These are phyloP conservation scores for Helianthus annuus DNA, from an alignment of 129 eudicot species.

Conservation along the genomic window HanXRQr2.0-SUNRISE NC_035438.2:466333-466832, in stretches of 20 bases:
- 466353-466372: not conserved
- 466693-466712: not conserved
- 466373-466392: no score
- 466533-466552: conserved; percentile 94
- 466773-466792: not conserved
- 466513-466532: conserved; percentile 48
- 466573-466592: conserved; percentile 82
- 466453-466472: no score
- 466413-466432: not conserved
- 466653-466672: not conserved
- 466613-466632: conserved; percentile 61
- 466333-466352: not conserved
- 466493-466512: not conserved
- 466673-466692: not conserved
- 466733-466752: not conserved
- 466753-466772: not conserved
- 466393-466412: not conserved
- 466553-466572: conserved; percentile 74
- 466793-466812: not conserved
- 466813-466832: not conserved
- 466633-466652: conserved; percentile 90
- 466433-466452: not conserved
- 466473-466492: not conserved
- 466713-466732: not conserved
- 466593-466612: conserved; percentile 66